These are phyloP conservation scores for Skeletonema tropicum DNA, from an alignment of 108 stramenopile genomes.

Conservation along the genomic window DNA sequence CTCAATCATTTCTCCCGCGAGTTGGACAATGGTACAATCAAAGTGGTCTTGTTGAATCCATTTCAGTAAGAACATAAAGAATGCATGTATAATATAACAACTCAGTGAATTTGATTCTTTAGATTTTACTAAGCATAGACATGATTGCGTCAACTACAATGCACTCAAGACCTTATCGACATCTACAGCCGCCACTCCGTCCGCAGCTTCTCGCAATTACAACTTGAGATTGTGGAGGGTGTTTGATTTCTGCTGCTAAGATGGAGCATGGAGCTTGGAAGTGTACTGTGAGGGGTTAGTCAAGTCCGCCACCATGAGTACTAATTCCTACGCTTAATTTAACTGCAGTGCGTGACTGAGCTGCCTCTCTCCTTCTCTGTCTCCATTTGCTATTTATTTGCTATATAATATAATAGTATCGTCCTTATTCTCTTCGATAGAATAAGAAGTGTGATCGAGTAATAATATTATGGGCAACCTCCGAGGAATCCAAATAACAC, in stretches of 20 bases:
- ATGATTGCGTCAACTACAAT: not conserved
- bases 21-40: conserved; percentile 2
- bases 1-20: not conserved
- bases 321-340: too few relatives aligned
- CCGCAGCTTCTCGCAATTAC: not conserved
- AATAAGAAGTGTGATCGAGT: too few relatives aligned
- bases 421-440: too few relatives aligned
- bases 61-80: not conserved
- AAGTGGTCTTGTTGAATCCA: not conserved
- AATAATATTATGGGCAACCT: conserved; percentile 18
- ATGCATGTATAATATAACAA: not conserved
- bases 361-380: too few relatives aligned
- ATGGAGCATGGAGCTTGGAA: too few relatives aligned
- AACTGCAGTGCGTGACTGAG: too few relatives aligned
- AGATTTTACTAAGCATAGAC: not conserved
- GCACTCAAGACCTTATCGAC: not conserved
- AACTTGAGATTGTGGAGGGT: not conserved
- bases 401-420: too few relatives aligned
- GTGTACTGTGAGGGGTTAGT: too few relatives aligned
- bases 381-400: too few relatives aligned
- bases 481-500: conserved; percentile 22
- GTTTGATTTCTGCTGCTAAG: too few relatives aligned
- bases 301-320: too few relatives aligned
- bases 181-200: not conserved
- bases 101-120: too few relatives aligned